A percentile compares a stretch with the other conserved stretches of the same genome.
Evolutionary conservation across 768 basidiomycete genomes (phyloP).

Genomic region (Pleurotus salmoneostramineus): DNA sequence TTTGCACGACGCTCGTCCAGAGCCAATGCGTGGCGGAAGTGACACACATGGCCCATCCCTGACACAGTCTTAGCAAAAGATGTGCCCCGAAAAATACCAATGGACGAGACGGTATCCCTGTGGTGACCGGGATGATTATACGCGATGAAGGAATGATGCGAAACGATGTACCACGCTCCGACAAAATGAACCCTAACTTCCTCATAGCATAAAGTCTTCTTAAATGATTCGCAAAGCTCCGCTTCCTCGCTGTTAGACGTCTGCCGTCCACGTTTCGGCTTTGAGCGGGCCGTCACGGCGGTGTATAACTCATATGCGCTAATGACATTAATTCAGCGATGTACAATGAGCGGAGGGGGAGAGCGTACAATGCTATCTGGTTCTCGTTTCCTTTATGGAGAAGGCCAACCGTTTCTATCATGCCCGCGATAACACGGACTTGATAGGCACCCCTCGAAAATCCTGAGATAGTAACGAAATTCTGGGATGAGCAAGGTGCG

Average conservation of each 20-base stretch:
- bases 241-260: not conserved
- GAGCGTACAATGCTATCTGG: not conserved
- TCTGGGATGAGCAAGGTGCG: too few relatives aligned
- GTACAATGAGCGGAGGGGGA: not conserved
- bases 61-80: conserved; percentile 9
- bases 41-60: conserved; percentile 24
- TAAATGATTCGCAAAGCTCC: conserved; percentile 15
- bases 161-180: conserved; percentile 34
- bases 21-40: conserved; percentile 26
- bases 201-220: conserved; percentile 13
- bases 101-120: conserved; percentile 12
- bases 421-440: too few relatives aligned
- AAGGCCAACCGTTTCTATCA: too few relatives aligned
- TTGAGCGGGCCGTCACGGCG: not conserved
- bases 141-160: not conserved
- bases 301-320: not conserved
- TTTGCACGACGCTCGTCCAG: conserved; percentile 19
- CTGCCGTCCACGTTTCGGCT: too few relatives aligned
- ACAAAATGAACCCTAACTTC: conserved; percentile 38
- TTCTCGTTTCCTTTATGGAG: too few relatives aligned
- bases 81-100: conserved; percentile 18
- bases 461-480: too few relatives aligned
- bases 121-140: conserved; percentile 18
- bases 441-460: too few relatives aligned
- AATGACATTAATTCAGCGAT: too few relatives aligned